A percentile compares a stretch with the other conserved stretches of the same genome.
Evolutionary conservation across 768 basidiomycete species (phyloP).

Genomic region (Boletus sp.): DNA sequence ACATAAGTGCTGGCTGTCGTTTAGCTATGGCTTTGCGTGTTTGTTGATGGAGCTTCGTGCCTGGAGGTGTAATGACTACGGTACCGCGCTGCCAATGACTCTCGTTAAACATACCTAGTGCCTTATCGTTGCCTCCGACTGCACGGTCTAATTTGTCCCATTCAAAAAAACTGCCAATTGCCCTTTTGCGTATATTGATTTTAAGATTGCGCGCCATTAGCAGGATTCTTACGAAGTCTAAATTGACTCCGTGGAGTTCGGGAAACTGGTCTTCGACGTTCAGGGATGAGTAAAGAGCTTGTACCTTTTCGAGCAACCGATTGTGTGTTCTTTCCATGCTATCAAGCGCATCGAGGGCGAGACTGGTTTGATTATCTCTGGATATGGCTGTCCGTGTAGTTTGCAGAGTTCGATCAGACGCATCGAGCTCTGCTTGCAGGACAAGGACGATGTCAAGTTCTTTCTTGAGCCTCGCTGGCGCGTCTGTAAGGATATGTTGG

Average conservation of each 20-base stretch:
- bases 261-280: conserved; percentile 10
- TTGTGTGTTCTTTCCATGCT: conserved; percentile 13
- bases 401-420: conserved; percentile 25
- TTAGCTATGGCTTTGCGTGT: too few relatives aligned
- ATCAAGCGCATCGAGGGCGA: conserved; percentile 8
- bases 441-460: too few relatives aligned
- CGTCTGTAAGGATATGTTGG: conserved; percentile 18
- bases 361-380: not conserved
- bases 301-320: not conserved
- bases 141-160: conserved; percentile 29
- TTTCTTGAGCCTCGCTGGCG: conserved; percentile 29
- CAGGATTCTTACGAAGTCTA: conserved; percentile 5
- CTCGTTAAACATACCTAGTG: conserved; percentile 27
- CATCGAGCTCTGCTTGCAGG: conserved; percentile 32
- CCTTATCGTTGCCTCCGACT: conserved; percentile 16
- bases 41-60: too few relatives aligned
- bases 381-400: conserved; percentile 7
- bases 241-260: not conserved
- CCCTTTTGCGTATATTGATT: conserved; percentile 24
- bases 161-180: conserved; percentile 26
- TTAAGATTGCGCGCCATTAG: conserved; percentile 19
- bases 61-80: too few relatives aligned
- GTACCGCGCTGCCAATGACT: too few relatives aligned
- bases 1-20: too few relatives aligned
- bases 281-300: conserved; percentile 6